These are phyloP conservation scores for Blepharisma japonicum DNA, from an alignment of 73 alveolate genomes.

Conservation along the genomic window DNA sequence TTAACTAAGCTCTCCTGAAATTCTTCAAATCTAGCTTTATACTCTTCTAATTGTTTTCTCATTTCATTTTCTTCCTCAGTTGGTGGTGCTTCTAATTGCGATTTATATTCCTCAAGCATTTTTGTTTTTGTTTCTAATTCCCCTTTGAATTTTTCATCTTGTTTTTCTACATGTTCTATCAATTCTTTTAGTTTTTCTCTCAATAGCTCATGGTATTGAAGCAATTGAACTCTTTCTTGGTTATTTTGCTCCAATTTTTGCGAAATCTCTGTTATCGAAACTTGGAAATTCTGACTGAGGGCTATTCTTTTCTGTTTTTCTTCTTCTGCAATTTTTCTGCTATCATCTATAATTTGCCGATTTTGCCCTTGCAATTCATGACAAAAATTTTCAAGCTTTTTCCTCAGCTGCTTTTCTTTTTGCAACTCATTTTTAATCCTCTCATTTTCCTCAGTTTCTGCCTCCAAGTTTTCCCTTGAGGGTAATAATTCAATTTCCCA, in stretches of 20 bases:
- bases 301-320: neutral
- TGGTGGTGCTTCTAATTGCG: neutral
- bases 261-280: neutral
- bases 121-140: neutral
- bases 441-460: neutral
- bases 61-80: neutral
- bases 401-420: neutral
- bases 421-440: neutral
- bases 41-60: neutral
- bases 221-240: neutral
- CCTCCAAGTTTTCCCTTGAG: neutral
- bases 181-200: slow-evolving; percentile 14
- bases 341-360: slow-evolving; percentile 5
- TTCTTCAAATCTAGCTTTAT: neutral
- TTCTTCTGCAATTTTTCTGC: neutral
- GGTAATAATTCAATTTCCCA: neutral
- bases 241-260: neutral
- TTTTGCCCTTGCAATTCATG: slow-evolving; percentile 12
- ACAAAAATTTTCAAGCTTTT: neutral
- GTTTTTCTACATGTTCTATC: slow-evolving; percentile 1
- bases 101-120: neutral
- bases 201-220: neutral
- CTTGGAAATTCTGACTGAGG: neutral
- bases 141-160: slow-evolving; percentile 1
- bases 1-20: slow-evolving; percentile 1